Conservation (phyloP, 495 filamentous ascomycete genomes). For the Aspergillus cavernicola region DNA sequence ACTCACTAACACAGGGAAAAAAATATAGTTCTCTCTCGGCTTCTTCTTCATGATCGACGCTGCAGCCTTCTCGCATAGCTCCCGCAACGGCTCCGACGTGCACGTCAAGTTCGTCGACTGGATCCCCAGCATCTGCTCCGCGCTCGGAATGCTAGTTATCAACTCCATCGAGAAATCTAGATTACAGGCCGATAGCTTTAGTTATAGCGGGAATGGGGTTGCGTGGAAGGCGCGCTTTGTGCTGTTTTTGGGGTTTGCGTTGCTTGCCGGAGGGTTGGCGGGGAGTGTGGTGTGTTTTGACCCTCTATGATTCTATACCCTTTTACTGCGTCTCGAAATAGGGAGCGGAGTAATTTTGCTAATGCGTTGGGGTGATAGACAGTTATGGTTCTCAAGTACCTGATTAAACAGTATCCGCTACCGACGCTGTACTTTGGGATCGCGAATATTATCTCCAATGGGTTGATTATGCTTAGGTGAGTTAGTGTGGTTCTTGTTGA, state of each 20-base stretch:
- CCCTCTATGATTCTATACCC: too few relatives aligned
- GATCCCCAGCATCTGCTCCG: conserved; percentile 93
- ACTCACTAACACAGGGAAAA: neutral
- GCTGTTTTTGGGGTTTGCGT: conserved; percentile 91
- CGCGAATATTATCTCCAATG: conserved; percentile 87
- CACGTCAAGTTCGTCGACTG: conserved; percentile 98
- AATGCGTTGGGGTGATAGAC: conserved; percentile 37
- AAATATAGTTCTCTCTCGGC: conserved; percentile 81
- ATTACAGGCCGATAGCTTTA: conserved; percentile 80
- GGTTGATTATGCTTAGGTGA: conserved; percentile 80
- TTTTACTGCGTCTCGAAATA: neutral
- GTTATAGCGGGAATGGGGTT: conserved; percentile 79
- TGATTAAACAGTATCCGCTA: conserved; percentile 72
- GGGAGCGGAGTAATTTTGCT: neutral
- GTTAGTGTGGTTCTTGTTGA: conserved; percentile 21
- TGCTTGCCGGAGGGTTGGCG: conserved; percentile 90
- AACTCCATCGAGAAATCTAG: conserved; percentile 95
- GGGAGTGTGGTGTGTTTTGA: conserved; percentile 64
- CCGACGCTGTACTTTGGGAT: conserved; percentile 91
- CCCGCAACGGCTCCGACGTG: conserved; percentile 71
- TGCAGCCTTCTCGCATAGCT: conserved; percentile 78
- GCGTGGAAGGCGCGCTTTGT: conserved; percentile 97
- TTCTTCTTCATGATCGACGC: conserved; percentile 96
- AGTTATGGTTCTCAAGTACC: conserved; percentile 87
- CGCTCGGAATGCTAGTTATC: conserved; percentile 96